Evolutionary conservation across 179 eudicot genomes (phyloP), one percentile per base, ranked within the genome.

Genomic region (Carnegiea gigantea): DNA sequence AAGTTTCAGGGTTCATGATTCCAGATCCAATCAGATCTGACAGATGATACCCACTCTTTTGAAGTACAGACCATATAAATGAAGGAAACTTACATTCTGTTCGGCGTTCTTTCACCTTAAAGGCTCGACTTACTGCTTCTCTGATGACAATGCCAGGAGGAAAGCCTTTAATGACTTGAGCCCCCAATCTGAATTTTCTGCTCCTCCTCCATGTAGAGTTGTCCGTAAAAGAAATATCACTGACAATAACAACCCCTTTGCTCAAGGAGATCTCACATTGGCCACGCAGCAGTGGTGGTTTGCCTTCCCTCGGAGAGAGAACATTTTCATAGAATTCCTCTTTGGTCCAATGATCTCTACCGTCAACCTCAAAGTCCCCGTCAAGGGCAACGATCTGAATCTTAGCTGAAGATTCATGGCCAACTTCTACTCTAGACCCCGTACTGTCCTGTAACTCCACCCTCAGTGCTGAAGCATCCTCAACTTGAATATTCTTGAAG

Each of bases 91-190:
- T 49, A 83, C 85, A 33, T 12, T 40, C 30, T 30, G 28, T 23
- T 36, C 85, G 85, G 46, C 81, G 44, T 40, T 83, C 85, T 74
- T 83, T 83, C 75, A 83, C 85, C 53, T 3, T 26, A 73, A 83
- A 83, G 9, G 68, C 75, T 10, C 49, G 23, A 51, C 82, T 78
- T 6, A 83, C 78, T 33, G 85, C 85, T 73, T 9, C 79, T 73
- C 62, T 48, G 20, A 83, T 67, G 9, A 10, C 44, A 5, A 48
- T 81, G 64, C 75, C 82, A 21, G 75, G 65, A 44, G 28, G 17
- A 77, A 64, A 20, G 23, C 74, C 73, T 48, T 74, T 65, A 26
- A 62, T n/a, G 23, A 78, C 54, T 24, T 38, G 38, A 78, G 82
- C 85, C 30, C 78, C 85, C 54, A 83, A 38, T 38, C 78, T 78